These are phyloP conservation scores for Lichtheimia hyalospora DNA, from an alignment of 371 early-diverging fungal genomes.

Conservation along the genomic window DNA sequence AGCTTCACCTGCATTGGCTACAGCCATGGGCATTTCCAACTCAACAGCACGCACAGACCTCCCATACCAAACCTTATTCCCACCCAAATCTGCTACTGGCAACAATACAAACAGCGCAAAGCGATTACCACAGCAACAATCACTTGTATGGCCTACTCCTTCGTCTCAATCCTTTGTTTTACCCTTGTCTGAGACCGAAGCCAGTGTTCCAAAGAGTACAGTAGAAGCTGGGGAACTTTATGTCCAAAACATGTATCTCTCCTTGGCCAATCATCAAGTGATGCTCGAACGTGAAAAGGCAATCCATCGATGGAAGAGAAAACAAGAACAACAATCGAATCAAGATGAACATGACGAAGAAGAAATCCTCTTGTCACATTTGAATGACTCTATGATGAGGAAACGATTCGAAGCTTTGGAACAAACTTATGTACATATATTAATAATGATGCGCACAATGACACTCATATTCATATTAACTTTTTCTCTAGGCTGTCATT, in stretches of 20 bases:
- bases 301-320: conserved; percentile 41
- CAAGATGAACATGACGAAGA: background rate
- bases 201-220: conserved; percentile 54
- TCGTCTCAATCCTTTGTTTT: conserved; percentile 34
- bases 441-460: background rate
- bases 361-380: background rate
- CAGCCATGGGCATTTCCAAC: conserved; percentile 37
- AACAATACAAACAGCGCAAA: conserved; percentile 3
- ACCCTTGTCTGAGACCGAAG: conserved; percentile 39
- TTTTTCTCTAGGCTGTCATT: conserved; percentile 29
- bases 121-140: conserved; percentile 7
- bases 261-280: conserved; percentile 60
- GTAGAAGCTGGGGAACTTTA: conserved; percentile 63
- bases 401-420: conserved; percentile 21
- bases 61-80: conserved; percentile 46
- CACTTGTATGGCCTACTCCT: background rate
- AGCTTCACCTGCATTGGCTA: conserved; percentile 17
- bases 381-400: background rate
- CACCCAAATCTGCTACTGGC: conserved; percentile 42
- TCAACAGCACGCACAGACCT: conserved; percentile 28
- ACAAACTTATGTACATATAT: conserved; percentile 21
- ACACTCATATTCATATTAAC: background rate
- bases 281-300: conserved; percentile 57
- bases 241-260: conserved; percentile 61
- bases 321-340: background rate